These are phyloP conservation scores for Scutellaria baicalensis DNA, from an alignment of 257 asterid species.

Conservation along the genomic window DNA sequence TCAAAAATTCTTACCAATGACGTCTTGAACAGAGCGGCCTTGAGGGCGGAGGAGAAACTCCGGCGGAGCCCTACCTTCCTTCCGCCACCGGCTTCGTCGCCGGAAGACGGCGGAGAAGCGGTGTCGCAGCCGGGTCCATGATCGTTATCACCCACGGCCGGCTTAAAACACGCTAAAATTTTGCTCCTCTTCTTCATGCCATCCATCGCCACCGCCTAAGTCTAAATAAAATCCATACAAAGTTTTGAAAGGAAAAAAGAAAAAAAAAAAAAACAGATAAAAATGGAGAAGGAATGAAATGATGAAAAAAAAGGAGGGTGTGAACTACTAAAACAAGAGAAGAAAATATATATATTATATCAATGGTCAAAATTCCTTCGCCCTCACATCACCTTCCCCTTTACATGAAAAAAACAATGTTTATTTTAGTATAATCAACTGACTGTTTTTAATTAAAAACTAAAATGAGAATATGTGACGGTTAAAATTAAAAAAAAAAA, in stretches of 20 bases:
- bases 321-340: neutral
- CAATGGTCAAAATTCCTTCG: neutral
- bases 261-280: neutral
- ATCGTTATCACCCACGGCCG: neutral
- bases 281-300: neutral
- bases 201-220: slow-evolving; percentile 3
- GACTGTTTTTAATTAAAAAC: neutral
- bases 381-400: neutral
- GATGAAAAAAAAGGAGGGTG: neutral
- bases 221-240: slow-evolving; percentile 15
- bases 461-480: neutral
- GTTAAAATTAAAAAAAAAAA: neutral
- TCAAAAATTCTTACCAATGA: slow-evolving; percentile 20
- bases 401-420: neutral
- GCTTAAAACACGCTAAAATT: slow-evolving; percentile 25
- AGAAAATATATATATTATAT: neutral
- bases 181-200: slow-evolving; percentile 41
- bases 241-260: neutral
- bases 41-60: slow-evolving; percentile 28
- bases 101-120: neutral
- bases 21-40: slow-evolving; percentile 29
- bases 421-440: neutral
- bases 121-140: neutral
- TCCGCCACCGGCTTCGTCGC: neutral
- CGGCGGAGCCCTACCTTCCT: slow-evolving; percentile 19